A percentile compares a stretch with the other conserved stretches of the same genome.
These are phyloP conservation scores for Scheffersomyces stipitis DNA, from an alignment of 805 yeast species.

Conservation along the genomic window DNA sequence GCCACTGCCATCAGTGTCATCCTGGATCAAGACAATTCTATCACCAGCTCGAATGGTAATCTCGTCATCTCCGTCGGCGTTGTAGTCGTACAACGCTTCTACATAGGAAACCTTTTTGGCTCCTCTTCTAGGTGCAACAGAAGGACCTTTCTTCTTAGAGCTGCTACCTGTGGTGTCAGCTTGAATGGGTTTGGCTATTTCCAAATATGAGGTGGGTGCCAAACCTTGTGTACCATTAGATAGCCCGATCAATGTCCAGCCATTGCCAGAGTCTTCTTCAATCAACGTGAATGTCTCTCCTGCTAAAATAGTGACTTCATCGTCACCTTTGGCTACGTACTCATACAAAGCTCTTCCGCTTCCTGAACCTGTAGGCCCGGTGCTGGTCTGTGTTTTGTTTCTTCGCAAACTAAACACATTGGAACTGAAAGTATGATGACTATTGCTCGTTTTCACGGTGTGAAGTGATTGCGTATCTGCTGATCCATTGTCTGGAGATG, in stretches of 20 bases:
- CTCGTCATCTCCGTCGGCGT: conserved; percentile 80
- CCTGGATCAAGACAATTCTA: conserved; percentile 57
- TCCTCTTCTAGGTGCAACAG: conserved; percentile 77
- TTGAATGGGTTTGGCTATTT: conserved; percentile 29
- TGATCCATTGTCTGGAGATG: conserved; percentile 2
- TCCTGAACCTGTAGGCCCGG: conserved; percentile 11
- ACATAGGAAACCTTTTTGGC: conserved; percentile 63
- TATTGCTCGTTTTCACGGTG: conserved; percentile 30
- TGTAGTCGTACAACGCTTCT: conserved; percentile 73
- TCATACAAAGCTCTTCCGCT: conserved; percentile 58
- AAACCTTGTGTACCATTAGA: conserved; percentile 60
- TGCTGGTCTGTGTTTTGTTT: conserved; percentile 26
- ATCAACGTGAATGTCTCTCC: conserved; percentile 64
- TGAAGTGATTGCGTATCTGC: conserved; percentile 35
- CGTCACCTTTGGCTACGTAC: conserved; percentile 69
- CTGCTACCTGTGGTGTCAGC: conserved; percentile 6
- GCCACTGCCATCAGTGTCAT: conserved; percentile 69
- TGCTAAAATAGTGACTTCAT: conserved; percentile 62
- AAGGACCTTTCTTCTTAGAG: conserved; percentile 61
- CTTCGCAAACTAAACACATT: conserved; percentile 40
- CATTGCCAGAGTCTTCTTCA: conserved; percentile 81
- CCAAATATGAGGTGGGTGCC: conserved; percentile 82
- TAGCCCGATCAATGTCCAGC: conserved; percentile 72
- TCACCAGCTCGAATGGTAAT: conserved; percentile 73
- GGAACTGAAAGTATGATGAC: conserved; percentile 28